Evolutionary conservation across 225 moss, liverwort and hornwort species (phyloP).

Genomic region (Ulota crispa): DNA sequence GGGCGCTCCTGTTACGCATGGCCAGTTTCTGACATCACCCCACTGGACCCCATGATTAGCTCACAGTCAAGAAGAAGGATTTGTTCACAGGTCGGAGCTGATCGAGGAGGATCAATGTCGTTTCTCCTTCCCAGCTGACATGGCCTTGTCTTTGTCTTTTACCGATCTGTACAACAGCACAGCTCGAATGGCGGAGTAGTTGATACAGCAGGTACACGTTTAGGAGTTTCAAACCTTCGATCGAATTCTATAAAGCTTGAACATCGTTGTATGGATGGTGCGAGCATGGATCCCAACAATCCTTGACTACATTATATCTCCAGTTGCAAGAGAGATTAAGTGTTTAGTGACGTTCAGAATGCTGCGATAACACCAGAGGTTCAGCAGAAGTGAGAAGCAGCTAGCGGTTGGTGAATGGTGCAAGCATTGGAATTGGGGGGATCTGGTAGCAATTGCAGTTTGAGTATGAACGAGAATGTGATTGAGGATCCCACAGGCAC

Average conservation of each 20-base stretch:
- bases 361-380: background rate
- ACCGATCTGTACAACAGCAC: no score
- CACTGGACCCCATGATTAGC: slow-evolving; percentile 10
- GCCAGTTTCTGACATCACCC: slow-evolving; percentile 17
- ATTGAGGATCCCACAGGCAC: background rate
- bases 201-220: background rate
- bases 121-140: background rate
- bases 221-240: background rate
- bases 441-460: background rate
- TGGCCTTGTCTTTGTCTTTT: background rate
- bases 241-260: background rate
- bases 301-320: no score
- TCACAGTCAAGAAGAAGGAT: background rate
- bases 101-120: background rate
- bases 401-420: background rate
- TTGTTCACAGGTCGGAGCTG: background rate
- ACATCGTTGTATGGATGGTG: background rate
- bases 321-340: background rate
- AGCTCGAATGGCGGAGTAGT: background rate
- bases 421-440: background rate
- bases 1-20: slow-evolving; percentile 7
- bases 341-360: background rate
- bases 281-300: no score
- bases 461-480: slow-evolving; percentile 14
- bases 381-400: background rate